phyloP scores from a whole-genome alignment of 1,284 basidiomycete species.

The Peniophora sp. region DNA sequence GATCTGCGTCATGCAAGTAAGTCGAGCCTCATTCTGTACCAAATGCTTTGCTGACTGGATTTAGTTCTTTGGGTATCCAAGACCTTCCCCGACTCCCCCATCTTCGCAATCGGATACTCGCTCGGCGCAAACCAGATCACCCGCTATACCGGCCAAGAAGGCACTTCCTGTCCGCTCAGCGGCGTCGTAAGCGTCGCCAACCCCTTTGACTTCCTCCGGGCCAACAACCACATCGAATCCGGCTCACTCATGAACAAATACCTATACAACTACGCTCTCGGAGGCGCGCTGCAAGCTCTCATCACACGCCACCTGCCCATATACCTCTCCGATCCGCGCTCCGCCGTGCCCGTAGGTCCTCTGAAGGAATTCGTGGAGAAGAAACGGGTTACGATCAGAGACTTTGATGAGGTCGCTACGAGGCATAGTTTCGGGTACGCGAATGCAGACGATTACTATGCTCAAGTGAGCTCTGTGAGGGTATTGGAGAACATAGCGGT shows the following conservation, averaged over 20 bases:
- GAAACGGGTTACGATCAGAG: constrained; percentile 11
- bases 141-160: constrained; percentile 21
- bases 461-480: constrained; percentile 13
- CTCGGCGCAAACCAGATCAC: constrained; percentile 20
- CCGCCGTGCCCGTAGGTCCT: constrained; percentile 1
- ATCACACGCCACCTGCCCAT: constrained; percentile 12
- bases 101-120: constrained; percentile 19
- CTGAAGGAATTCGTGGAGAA: constrained; percentile 12
- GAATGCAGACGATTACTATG: constrained; percentile 17
- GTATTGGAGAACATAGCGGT: constrained; percentile 11
- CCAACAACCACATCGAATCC: constrained; percentile 11
- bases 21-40: too few relatives aligned
- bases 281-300: constrained; percentile 16
- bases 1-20: constrained; percentile 14
- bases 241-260: constrained; percentile 13
- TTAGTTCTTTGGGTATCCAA: constrained; percentile 18
- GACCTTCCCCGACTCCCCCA: constrained; percentile 15
- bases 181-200: constrained; percentile 17
- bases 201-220: constrained; percentile 18
- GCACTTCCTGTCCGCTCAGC: constrained; percentile 17
- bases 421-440: constrained; percentile 16
- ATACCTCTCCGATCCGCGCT: constrained; percentile 9
- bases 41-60: too few relatives aligned
- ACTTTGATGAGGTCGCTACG: constrained; percentile 15
- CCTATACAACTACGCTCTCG: constrained; percentile 17